Percentiles rank a stretch among this genome's conserved stretches.
phyloP scores from a whole-genome alignment of 352 stramenopile species.

The Phytophthora colocasiae region DNA sequence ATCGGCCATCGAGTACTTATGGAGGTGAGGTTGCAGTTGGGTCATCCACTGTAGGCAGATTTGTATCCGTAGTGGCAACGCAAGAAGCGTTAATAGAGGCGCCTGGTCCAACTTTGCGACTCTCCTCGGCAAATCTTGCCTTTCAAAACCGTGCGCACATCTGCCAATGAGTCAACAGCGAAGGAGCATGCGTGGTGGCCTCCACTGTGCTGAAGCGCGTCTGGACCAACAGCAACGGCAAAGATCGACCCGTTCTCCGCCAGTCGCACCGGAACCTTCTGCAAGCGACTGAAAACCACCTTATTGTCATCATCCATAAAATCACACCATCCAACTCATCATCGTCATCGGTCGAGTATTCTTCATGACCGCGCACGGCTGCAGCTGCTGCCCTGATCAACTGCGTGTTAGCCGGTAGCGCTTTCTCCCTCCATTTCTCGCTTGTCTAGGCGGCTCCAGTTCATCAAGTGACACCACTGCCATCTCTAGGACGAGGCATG shows the following conservation, averaged over 20 bases:
- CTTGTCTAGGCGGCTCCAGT: conserved; percentile 27
- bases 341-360: conserved; percentile 52
- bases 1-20: conserved; percentile 10
- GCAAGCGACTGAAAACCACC: conserved; percentile 75
- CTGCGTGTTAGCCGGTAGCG: conserved; percentile 21
- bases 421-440: conserved; percentile 15
- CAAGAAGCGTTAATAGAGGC: background rate
- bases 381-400: conserved; percentile 30
- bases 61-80: conserved; percentile 6
- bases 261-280: conserved; percentile 76
- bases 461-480: conserved; percentile 30
- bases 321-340: conserved; percentile 54
- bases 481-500: conserved; percentile 34
- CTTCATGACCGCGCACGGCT: conserved; percentile 36
- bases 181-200: conserved; percentile 62
- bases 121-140: conserved; percentile 75
- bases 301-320: conserved; percentile 81
- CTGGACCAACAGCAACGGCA: conserved; percentile 67
- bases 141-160: conserved; percentile 76
- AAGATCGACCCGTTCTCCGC: conserved; percentile 73
- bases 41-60: background rate
- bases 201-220: conserved; percentile 76
- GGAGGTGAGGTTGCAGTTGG: background rate
- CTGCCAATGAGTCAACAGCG: conserved; percentile 69
- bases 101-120: conserved; percentile 34